These are phyloP conservation scores for Fraxinus ornus DNA, from an alignment of 305 asterid species.

Conservation along the genomic window DNA sequence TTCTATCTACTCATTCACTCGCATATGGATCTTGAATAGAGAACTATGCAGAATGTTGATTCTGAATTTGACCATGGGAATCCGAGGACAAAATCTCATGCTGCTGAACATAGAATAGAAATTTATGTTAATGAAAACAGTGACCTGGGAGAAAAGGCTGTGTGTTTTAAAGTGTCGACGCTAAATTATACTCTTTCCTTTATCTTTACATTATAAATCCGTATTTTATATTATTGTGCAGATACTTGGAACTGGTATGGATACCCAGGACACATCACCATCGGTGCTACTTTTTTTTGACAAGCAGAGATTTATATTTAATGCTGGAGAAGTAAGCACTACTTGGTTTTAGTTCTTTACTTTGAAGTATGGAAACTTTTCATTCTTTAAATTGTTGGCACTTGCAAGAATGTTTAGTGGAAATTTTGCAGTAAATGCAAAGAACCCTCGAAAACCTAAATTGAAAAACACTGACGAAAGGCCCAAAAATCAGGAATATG, in stretches of 20 bases:
- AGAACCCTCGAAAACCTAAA: neutral
- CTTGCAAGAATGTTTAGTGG: neutral
- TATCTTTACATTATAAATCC: neutral
- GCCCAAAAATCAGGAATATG: neutral
- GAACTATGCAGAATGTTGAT: neutral
- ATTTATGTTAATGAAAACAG: neutral
- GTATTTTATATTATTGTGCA: slow-evolving; percentile 31
- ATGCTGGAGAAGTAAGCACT: slow-evolving; percentile 89
- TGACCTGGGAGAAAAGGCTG: neutral
- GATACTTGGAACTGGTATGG: slow-evolving; percentile 99
- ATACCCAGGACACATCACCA: slow-evolving; percentile 94
- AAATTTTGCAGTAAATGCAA: neutral
- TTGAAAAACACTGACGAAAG: neutral
- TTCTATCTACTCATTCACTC: neutral
- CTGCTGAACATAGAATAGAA: neutral
- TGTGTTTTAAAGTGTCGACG: neutral
- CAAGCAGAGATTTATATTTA: slow-evolving; percentile 90
- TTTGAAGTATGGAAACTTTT: neutral
- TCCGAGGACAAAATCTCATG: neutral
- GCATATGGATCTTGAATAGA: neutral
- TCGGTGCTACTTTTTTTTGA: slow-evolving; percentile 91
- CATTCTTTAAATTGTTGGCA: slow-evolving; percentile 8
- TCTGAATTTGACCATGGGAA: neutral
- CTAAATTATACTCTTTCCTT: neutral
- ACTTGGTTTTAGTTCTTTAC: slow-evolving; percentile 1